Evolutionary conservation across 1,139 yeast species (phyloP).

Genomic region (Pichia sp.): DNA sequence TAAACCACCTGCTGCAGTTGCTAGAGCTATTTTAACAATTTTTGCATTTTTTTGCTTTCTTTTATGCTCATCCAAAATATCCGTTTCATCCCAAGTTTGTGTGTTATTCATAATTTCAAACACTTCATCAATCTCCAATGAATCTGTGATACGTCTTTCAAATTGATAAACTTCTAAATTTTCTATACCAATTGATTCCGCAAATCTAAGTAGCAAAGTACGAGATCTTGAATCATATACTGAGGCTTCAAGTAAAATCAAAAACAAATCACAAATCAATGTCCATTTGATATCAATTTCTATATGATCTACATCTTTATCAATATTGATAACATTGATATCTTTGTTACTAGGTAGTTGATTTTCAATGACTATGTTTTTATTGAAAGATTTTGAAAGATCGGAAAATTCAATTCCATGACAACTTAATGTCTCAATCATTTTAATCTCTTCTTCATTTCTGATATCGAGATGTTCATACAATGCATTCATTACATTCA

Average conservation of each 20-base stretch:
- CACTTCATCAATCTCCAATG: slow-evolving; percentile 55
- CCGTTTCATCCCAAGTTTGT: slow-evolving; percentile 70
- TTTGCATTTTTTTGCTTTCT: slow-evolving; percentile 59
- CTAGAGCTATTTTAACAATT: slow-evolving; percentile 84
- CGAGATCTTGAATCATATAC: slow-evolving; percentile 87
- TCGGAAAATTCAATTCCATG: slow-evolving; percentile 80
- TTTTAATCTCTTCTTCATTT: slow-evolving; percentile 59
- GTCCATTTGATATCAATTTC: slow-evolving; percentile 90
- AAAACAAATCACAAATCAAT: slow-evolving; percentile 78
- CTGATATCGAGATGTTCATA: slow-evolving; percentile 75
- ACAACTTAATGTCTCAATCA: slow-evolving; percentile 80
- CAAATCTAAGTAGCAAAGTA: slow-evolving; percentile 61
- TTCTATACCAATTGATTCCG: slow-evolving; percentile 49
- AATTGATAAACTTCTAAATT: slow-evolving; percentile 73
- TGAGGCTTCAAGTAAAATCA: slow-evolving; percentile 75
- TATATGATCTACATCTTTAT: slow-evolving; percentile 21
- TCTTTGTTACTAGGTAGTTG: slow-evolving; percentile 13
- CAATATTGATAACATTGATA: slow-evolving; percentile 14
- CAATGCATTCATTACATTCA: slow-evolving; percentile 59
- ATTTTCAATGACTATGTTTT: slow-evolving; percentile 33
- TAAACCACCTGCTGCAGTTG: slow-evolving; percentile 94
- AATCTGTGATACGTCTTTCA: slow-evolving; percentile 84
- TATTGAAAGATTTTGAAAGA: slow-evolving; percentile 36
- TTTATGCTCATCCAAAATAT: slow-evolving; percentile 57
- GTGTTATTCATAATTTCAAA: slow-evolving; percentile 25